Percentiles rank a stretch among this genome's conserved stretches.
These are phyloP conservation scores for Anastatica hierochuntica DNA, from an alignment of 345 rosid species.

Conservation along the genomic window DNA sequence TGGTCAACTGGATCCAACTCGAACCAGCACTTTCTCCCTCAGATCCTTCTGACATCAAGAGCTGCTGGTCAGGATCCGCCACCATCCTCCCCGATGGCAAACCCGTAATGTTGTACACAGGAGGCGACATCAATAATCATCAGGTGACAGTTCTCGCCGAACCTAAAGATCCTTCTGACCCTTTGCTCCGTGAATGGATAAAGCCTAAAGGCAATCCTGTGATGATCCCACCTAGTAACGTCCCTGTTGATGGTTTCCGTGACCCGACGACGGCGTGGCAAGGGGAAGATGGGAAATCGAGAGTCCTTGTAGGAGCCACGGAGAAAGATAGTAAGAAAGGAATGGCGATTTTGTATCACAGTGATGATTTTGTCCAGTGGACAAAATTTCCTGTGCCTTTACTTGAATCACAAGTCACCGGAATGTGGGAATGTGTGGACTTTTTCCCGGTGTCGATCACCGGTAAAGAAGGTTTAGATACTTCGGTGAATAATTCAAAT, in stretches of 20 bases:
- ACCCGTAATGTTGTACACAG: conserved; percentile 55
- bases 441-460: no score
- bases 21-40: conserved; percentile 46
- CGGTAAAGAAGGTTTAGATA: conserved; percentile 34
- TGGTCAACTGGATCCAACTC: conserved; percentile 59
- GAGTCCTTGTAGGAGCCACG: conserved; percentile 33
- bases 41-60: conserved; percentile 40
- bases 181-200: conserved; percentile 50
- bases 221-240: conserved; percentile 30
- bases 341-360: conserved; percentile 34
- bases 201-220: conserved; percentile 45
- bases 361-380: conserved; percentile 44
- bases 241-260: conserved; percentile 32
- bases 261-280: conserved; percentile 68
- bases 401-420: conserved; percentile 24
- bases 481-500: conserved; percentile 25
- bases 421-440: conserved; percentile 77
- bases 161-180: conserved; percentile 49
- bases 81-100: conserved; percentile 48
- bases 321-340: conserved; percentile 25
- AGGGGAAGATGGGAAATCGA: conserved; percentile 51
- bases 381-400: conserved; percentile 29
- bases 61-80: conserved; percentile 68
- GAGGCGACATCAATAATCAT: conserved; percentile 18
- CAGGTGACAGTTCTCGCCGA: conserved; percentile 59